Evolutionary conservation across 192 early-diverging fungal species (phyloP), one percentile per base, ranked within the genome.

Genomic region (Umbelopsis vinacea): DNA sequence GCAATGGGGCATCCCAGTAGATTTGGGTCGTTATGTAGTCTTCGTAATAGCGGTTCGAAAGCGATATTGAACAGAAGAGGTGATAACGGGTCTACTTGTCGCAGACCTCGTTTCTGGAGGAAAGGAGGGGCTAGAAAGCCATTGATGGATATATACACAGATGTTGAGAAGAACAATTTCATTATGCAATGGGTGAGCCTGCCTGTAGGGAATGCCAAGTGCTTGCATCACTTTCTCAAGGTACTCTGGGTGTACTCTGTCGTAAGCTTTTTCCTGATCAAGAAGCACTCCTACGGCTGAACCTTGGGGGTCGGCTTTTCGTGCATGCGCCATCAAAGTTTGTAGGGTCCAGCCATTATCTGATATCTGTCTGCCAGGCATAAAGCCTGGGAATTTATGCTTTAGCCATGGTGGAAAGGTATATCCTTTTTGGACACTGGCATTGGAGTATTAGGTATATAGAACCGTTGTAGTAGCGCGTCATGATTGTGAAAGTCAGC

Each of bases 181-280:
- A 12, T 3, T 4, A 48, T 48, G 15, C 11, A 10, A 10, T 12
- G 47, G 15, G 7, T 9, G 15, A 19, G 2, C 4, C 19, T 12
- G 19, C 11, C 3, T n/a, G n/a, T n/a, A n/a, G n/a, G 47, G 47
- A 19, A 48, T 9, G 12, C 47, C 47, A 19, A 48, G 12, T 4
- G 4, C 15, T 4, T 24, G 2, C 37, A 72, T 9, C 9, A 63
- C 26, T 7, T 40, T 33, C 2, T 22, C 2, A 8, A 77, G 67
- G 22, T 81, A 75, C 0, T 33, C 57, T n/a, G 70, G 71, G n/a
- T 81, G 71, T 2, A 74, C 52, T 1, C 79, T 38, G 23, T 77
- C 79, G 17, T 75, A 77, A 0, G 76, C 79, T 45, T 81, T 81
- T 23, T 77, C 79, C 37, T 77, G 73, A 45, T 81, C 75, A 11